These are phyloP conservation scores for Skeletonema tropicum DNA, from an alignment of 108 stramenopile genomes.

Conservation along the genomic window DNA sequence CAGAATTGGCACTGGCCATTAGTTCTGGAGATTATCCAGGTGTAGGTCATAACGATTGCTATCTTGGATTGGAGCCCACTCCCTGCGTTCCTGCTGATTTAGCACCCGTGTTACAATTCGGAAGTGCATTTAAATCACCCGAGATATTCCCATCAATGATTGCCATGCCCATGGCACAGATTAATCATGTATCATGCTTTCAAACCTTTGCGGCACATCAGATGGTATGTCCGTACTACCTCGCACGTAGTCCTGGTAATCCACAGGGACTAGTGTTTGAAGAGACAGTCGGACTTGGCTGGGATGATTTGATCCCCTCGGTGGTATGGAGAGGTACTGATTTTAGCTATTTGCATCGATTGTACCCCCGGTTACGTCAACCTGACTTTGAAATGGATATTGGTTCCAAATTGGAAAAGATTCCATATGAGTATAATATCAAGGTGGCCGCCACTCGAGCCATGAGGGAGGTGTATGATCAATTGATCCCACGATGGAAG, in stretches of 20 bases:
- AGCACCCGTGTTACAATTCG: constrained; percentile 33
- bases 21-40: constrained; percentile 29
- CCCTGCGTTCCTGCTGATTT: neutral
- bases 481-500: constrained; percentile 31
- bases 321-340: constrained; percentile 40
- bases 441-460: constrained; percentile 15
- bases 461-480: constrained; percentile 19
- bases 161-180: constrained; percentile 42
- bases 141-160: constrained; percentile 18
- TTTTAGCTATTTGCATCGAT: constrained; percentile 5
- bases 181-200: constrained; percentile 28
- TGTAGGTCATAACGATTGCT: constrained; percentile 18
- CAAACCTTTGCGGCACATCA: constrained; percentile 16
- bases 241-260: constrained; percentile 7
- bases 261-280: constrained; percentile 17
- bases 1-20: constrained; percentile 11
- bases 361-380: constrained; percentile 11
- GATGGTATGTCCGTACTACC: constrained; percentile 12
- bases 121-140: constrained; percentile 23
- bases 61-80: neutral
- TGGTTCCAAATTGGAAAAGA: neutral
- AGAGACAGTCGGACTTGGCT: constrained; percentile 8
- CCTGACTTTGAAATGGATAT: constrained; percentile 26
- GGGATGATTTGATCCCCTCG: constrained; percentile 32
- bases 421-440: neutral